A percentile compares a stretch with the other conserved stretches of the same genome.
Conservation (phyloP, 306 rosid species). For the Fagus crenata region DNA sequence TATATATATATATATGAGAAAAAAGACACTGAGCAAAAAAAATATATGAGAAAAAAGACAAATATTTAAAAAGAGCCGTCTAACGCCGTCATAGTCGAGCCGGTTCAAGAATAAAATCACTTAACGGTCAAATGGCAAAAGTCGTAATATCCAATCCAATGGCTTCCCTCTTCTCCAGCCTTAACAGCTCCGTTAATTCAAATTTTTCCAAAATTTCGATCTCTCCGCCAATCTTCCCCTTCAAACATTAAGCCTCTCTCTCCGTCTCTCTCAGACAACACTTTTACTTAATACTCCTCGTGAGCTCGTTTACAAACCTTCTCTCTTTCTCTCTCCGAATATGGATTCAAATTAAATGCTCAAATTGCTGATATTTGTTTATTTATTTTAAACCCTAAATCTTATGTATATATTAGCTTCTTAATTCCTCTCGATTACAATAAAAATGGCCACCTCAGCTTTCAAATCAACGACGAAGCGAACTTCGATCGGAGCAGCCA, state of each 20-base stretch:
- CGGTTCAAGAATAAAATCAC: no score
- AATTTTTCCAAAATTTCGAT: constrained; percentile 35
- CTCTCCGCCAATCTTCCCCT: constrained; percentile 57
- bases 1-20: no score
- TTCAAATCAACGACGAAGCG: constrained; percentile 93
- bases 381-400: constrained; percentile 16
- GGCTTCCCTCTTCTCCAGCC: not conserved
- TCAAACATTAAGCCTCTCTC: constrained; percentile 8
- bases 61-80: not conserved
- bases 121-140: constrained; percentile 1
- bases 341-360: not conserved
- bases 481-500: constrained; percentile 54
- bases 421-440: not conserved
- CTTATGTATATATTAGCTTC: not conserved
- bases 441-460: constrained; percentile 80
- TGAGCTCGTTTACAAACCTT: not conserved
- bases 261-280: not conserved
- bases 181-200: constrained; percentile 28
- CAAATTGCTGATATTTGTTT: not conserved
- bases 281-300: no score
- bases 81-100: no score
- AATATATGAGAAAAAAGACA: no score
- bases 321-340: constrained; percentile 1
- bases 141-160: constrained; percentile 4
- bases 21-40: no score